phyloP scores from a whole-genome alignment of 2,329 filamentous ascomycete genomes.

The Neoscytalidium dimidiatum region DNA sequence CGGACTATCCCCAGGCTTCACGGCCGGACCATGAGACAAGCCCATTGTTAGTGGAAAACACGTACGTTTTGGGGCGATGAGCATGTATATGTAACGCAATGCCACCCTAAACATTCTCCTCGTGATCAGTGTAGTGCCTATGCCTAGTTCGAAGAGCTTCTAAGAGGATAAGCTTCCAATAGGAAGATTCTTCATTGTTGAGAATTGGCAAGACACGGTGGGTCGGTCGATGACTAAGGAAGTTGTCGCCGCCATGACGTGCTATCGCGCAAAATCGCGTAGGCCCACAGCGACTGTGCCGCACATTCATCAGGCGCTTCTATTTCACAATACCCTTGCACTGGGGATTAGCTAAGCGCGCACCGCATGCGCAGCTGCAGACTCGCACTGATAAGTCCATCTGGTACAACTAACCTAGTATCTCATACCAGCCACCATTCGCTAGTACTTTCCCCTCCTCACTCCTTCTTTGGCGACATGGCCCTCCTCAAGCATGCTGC shows the following conservation, averaged over 20 bases:
- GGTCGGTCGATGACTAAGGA: not conserved
- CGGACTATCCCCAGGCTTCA: not conserved
- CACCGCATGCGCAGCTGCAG: not conserved
- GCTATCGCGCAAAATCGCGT: not conserved
- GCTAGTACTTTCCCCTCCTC: not conserved
- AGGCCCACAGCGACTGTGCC: not conserved
- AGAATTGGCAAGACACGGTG: too few relatives aligned
- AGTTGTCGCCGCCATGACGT: not conserved
- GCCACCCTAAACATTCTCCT: too few relatives aligned
- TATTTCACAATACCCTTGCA: not conserved
- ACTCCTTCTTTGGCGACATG: not conserved
- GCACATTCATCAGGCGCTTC: not conserved
- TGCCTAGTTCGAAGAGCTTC: too few relatives aligned
- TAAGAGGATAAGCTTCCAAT: too few relatives aligned
- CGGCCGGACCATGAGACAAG: not conserved
- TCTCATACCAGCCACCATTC: not conserved
- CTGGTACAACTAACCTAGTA: not conserved
- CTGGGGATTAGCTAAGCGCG: not conserved
- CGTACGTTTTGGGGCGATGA: too few relatives aligned
- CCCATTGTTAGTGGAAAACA: not conserved
- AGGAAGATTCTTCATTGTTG: too few relatives aligned
- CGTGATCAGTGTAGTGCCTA: too few relatives aligned
- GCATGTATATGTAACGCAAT: too few relatives aligned
- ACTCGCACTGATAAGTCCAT: not conserved
- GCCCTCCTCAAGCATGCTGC: not conserved